A percentile compares a stretch with the other conserved stretches of the same genome.
phyloP scores from a whole-genome alignment of 2,329 filamentous ascomycete species.

The Sclerotinia nivalis region DNA sequence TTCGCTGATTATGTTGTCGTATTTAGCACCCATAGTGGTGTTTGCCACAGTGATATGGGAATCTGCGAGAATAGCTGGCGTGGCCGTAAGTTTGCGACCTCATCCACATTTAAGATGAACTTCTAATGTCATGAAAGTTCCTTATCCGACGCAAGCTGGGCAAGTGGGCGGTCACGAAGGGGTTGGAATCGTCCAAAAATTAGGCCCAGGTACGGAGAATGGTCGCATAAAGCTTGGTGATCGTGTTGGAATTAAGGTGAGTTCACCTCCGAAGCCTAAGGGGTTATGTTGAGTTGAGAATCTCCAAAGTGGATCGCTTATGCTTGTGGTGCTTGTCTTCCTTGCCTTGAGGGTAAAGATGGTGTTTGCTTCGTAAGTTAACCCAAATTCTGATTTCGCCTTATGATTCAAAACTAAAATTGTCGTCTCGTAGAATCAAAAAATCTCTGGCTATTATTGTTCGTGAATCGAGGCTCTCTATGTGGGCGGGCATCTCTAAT shows the following conservation, averaged over 20 bases:
- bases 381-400: constrained; percentile 7
- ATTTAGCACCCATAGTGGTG: constrained; percentile 59
- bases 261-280: constrained; percentile 24
- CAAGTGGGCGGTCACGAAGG: constrained; percentile 72
- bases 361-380: constrained; percentile 63
- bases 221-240: constrained; percentile 63
- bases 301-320: constrained; percentile 53
- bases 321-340: constrained; percentile 54
- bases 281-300: not conserved
- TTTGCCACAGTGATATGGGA: constrained; percentile 64
- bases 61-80: constrained; percentile 51
- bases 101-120: constrained; percentile 20
- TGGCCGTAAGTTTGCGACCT: constrained; percentile 31
- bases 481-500: constrained; percentile 5
- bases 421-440: constrained; percentile 45
- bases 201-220: constrained; percentile 59
- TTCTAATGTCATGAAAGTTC: constrained; percentile 54
- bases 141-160: constrained; percentile 57
- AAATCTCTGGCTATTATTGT: constrained; percentile 66
- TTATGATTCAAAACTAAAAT: constrained; percentile 23
- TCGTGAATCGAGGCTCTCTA: constrained; percentile 23
- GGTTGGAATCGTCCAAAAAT: constrained; percentile 63
- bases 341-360: constrained; percentile 58
- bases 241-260: constrained; percentile 67
- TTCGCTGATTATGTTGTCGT: constrained; percentile 16